Percentiles rank a stretch among this genome's conserved stretches.
phyloP scores from a whole-genome alignment of 768 basidiomycete genomes.

The Gelatoporia subvermispora region DNA sequence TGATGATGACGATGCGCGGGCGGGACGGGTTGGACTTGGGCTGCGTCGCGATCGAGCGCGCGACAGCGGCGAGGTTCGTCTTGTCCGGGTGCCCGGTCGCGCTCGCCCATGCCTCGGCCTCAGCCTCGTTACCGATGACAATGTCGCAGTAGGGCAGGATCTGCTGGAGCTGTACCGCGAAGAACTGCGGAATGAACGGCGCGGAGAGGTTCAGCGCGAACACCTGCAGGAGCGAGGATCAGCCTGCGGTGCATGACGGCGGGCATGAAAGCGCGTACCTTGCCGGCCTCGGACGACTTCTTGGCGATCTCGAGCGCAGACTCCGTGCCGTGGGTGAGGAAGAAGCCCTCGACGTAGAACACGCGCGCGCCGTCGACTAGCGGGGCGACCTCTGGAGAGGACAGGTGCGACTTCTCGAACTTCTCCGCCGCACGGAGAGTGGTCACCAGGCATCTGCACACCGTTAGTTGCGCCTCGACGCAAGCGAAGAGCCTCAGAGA shows the following conservation, averaged over 20 bases:
- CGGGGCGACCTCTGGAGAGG: slow-evolving; percentile 67
- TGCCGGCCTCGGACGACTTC: slow-evolving; percentile 68
- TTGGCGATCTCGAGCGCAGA: slow-evolving; percentile 70
- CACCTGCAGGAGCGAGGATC: slow-evolving; percentile 40
- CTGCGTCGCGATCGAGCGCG: slow-evolving; percentile 66
- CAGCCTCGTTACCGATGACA: slow-evolving; percentile 94
- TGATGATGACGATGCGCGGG: slow-evolving; percentile 83
- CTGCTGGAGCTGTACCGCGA: slow-evolving; percentile 73
- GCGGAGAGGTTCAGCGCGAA: slow-evolving; percentile 94
- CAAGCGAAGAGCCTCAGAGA: slow-evolving; percentile 2
- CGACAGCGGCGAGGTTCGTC: slow-evolving; percentile 64
- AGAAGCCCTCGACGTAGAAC: slow-evolving; percentile 96
- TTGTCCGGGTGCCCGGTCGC: slow-evolving; percentile 64
- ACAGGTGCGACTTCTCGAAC: slow-evolving; percentile 78
- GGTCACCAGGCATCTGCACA: slow-evolving; percentile 81
- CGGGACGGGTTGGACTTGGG: slow-evolving; percentile 73
- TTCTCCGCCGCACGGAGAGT: slow-evolving; percentile 87
- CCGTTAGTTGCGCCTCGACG: background rate
- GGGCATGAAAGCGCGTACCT: slow-evolving; percentile 43
- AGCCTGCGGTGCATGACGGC: background rate
- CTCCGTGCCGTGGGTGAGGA: slow-evolving; percentile 88
- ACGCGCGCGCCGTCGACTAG: slow-evolving; percentile 76
- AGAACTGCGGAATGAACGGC: slow-evolving; percentile 96
- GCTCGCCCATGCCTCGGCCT: slow-evolving; percentile 82
- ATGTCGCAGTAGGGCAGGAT: slow-evolving; percentile 83